phyloP scores from a whole-genome alignment of 164 flowering plant genomes.

The Litsea cubeba region DNA sequence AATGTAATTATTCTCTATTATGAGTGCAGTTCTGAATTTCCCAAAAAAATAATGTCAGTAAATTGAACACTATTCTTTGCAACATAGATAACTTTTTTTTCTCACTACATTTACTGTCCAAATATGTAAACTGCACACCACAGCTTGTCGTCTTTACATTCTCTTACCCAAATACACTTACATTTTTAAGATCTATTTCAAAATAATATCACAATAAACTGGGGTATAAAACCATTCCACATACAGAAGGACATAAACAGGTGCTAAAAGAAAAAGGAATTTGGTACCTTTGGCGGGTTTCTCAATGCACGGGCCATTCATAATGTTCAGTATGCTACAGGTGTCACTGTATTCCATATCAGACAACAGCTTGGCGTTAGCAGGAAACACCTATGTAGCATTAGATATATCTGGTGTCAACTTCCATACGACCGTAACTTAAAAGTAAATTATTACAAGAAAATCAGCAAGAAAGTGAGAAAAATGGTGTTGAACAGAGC shows the following conservation, averaged over 20 bases:
- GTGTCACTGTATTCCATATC: constrained; percentile 74
- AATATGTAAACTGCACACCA: neutral
- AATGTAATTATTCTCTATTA: too few species aligned
- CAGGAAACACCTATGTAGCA: constrained; percentile 70
- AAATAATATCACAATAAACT: neutral
- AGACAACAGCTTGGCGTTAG: constrained; percentile 83
- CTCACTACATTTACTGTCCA: too few species aligned
- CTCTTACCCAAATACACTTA: neutral
- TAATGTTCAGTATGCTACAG: constrained; percentile 66
- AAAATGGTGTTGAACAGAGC: neutral
- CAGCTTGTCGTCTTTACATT: neutral
- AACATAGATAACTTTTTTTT: too few species aligned
- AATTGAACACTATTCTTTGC: too few species aligned
- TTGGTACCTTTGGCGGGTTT: constrained; percentile 61
- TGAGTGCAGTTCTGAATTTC: too few species aligned
- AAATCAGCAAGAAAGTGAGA: constrained; percentile 44
- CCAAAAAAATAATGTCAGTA: too few species aligned
- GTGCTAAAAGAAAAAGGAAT: neutral
- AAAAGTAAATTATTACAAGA: constrained; percentile 60
- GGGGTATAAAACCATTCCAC: neutral
- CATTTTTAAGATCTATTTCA: neutral
- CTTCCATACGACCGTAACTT: constrained; percentile 70
- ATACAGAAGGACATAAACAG: neutral
- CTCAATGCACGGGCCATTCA: constrained; percentile 93
- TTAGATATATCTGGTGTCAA: neutral